These are phyloP conservation scores for Populus hybrid DNA, from an alignment of 441 rosid genomes.

Conservation along the genomic window DNA sequence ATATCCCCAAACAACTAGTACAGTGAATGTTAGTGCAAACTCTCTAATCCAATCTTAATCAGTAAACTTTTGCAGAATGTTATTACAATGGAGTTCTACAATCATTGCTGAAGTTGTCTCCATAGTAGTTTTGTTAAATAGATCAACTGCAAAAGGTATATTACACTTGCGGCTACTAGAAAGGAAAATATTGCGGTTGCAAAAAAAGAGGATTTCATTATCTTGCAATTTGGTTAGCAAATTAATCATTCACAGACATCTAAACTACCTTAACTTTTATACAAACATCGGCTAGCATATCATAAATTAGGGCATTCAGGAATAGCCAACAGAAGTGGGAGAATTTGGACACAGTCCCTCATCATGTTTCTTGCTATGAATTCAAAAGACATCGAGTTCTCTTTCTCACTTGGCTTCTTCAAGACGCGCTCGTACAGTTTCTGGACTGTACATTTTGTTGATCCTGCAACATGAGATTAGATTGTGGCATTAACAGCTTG, in stretches of 20 bases:
- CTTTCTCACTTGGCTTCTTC: slow-evolving; percentile 45
- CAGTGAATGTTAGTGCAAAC: too few relatives aligned
- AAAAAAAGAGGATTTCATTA: slow-evolving; percentile 1
- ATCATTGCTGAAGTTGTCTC: background rate
- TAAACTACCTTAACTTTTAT: background rate
- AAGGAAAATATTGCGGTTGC: background rate
- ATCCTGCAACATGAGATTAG: slow-evolving; percentile 39
- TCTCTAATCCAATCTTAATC: background rate
- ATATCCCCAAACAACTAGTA: background rate
- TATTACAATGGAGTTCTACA: background rate
- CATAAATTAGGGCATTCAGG: slow-evolving; percentile 19
- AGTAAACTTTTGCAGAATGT: background rate
- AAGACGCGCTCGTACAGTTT: slow-evolving; percentile 36
- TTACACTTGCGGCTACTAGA: background rate
- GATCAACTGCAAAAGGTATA: background rate
- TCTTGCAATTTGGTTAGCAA: slow-evolving; percentile 8
- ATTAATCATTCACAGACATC: background rate
- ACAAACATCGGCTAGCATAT: slow-evolving; percentile 1
- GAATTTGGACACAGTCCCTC: background rate
- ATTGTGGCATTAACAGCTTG: slow-evolving; percentile 3
- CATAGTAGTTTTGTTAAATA: background rate
- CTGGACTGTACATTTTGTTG: slow-evolving; percentile 43
- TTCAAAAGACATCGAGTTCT: background rate
- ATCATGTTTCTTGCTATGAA: slow-evolving; percentile 2
- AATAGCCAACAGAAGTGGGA: slow-evolving; percentile 3